Evolutionary conservation across 2,329 filamentous ascomycete species (phyloP).

Genomic region (Thelonectria discophora): DNA sequence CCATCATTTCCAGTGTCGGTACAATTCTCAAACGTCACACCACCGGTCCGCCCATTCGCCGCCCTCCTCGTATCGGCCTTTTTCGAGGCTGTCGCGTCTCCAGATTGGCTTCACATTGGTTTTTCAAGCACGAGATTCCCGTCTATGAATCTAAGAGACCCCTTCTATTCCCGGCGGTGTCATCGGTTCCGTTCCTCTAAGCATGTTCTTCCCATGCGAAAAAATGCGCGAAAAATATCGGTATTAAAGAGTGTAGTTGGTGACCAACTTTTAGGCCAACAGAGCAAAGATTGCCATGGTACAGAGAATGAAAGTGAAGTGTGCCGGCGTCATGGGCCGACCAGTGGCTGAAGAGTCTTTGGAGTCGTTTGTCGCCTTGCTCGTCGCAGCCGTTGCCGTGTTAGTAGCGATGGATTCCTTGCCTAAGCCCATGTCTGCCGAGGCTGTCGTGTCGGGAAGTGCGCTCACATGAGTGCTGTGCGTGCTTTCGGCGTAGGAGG

Average conservation of each 20-base stretch:
- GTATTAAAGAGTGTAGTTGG: slow-evolving; percentile 44
- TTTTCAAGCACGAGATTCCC: slow-evolving; percentile 25
- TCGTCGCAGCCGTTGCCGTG: slow-evolving; percentile 34
- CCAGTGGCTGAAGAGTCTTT: slow-evolving; percentile 37
- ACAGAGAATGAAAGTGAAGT: slow-evolving; percentile 42
- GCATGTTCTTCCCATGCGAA: slow-evolving; percentile 22
- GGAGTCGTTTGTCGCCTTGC: slow-evolving; percentile 33
- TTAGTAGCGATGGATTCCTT: slow-evolving; percentile 37
- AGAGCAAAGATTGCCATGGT: slow-evolving; percentile 40
- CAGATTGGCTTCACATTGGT: slow-evolving; percentile 9
- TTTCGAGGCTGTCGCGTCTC: slow-evolving; percentile 22
- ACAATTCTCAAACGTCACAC: slow-evolving; percentile 27
- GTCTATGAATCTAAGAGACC: slow-evolving; percentile 25
- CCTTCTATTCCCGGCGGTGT: slow-evolving; percentile 20
- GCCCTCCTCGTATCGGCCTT: slow-evolving; percentile 13
- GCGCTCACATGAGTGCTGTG: slow-evolving; percentile 30
- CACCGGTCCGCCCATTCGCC: slow-evolving; percentile 20
- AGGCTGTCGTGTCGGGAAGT: slow-evolving; percentile 26
- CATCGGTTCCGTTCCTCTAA: slow-evolving; percentile 23
- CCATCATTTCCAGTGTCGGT: slow-evolving; percentile 30
- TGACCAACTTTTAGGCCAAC: slow-evolving; percentile 31
- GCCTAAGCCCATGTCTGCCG: slow-evolving; percentile 35
- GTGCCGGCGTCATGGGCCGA: slow-evolving; percentile 30
- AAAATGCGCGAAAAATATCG: slow-evolving; percentile 20
- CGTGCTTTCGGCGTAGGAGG: slow-evolving; percentile 14